Conservation (phyloP, 176 grass and related monocot genomes). For the Aechmea fasciata region DNA sequence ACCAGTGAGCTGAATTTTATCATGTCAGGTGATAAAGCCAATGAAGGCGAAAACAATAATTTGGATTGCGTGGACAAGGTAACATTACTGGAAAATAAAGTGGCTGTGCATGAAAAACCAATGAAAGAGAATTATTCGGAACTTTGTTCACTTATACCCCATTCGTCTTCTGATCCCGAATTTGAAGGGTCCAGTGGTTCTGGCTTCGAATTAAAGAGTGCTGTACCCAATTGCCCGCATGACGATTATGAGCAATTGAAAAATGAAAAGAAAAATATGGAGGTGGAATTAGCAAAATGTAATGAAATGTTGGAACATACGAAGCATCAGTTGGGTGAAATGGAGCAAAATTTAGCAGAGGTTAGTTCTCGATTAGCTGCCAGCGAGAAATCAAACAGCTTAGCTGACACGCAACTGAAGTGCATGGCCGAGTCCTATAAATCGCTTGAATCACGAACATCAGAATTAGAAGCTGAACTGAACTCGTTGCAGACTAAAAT, state of each 20-base stretch:
- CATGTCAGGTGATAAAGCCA: conserved; percentile 30
- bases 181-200: conserved; percentile 44
- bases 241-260: conserved; percentile 71
- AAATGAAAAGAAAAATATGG: conserved; percentile 50
- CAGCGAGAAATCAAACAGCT: conserved; percentile 90
- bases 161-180: conserved; percentile 48
- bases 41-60: conserved; percentile 67
- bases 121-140: conserved; percentile 30
- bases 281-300: conserved; percentile 55
- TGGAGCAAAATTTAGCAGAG: conserved; percentile 50
- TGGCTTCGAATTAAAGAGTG: conserved; percentile 32
- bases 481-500: conserved; percentile 36
- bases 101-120: conserved; percentile 30
- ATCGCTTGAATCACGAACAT: conserved; percentile 59
- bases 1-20: conserved; percentile 58
- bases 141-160: conserved; percentile 26
- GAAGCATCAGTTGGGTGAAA: conserved; percentile 49
- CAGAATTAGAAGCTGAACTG: conserved; percentile 75
- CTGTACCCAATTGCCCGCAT: conserved; percentile 26
- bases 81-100: conserved; percentile 96
- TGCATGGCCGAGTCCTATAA: conserved; percentile 98
- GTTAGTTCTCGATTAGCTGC: conserved; percentile 62
- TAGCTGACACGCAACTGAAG: conserved; percentile 87
- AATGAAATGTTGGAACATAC: conserved; percentile 57
- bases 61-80: conserved; percentile 98